Evolutionary conservation across 2,329 filamentous ascomycete species (phyloP), one percentile per base, ranked within the genome.

Genomic region (Ceratocystis ficicola): DNA sequence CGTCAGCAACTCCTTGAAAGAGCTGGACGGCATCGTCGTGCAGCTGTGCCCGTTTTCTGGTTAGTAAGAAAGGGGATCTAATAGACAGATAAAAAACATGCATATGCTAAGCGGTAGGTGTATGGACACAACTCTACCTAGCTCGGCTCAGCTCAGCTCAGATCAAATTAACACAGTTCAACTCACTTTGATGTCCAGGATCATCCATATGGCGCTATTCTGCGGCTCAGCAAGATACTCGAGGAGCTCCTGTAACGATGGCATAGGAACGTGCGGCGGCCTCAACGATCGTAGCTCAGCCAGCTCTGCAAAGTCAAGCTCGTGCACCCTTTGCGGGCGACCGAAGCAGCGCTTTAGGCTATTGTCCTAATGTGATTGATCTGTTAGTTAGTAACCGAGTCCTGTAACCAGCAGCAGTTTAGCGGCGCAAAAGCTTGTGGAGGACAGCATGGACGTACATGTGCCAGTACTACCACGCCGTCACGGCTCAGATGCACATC

Each of bases 401-500:
- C 28, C 10, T 12, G 52, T 5, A 15, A 5, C 36, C 0, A 41
- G 10, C 0, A 41, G 10, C 12, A 15, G 36, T 41, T 10, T 15
- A 41, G 12, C 36, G 36, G 10, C 12, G 36, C 4, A 41, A 15
- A 41, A 41, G 10, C 36, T 12, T 4, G 36, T 41, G 1, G 12
- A 12, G 28, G 28, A 44, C 8, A 63, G 30, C 46, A 15, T 32
- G 5, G 22, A 72, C 80, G 73, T 76, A 89, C 88, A 78, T 95
- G 91, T 59, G 87, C 90, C 50, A 97, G 77, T 8, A 97, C 89
- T 0, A 95, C 88, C 0, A 95, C 86, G 5, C 87, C 86, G 72
- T 97, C 93, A 68, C 81, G 84, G 15, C 89, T 86, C 44, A 96
- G 76, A 73, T 95, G 92, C 7, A 96, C 75, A 72, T 97, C 93